Percentiles rank a stretch among this genome's conserved stretches.
phyloP scores from a whole-genome alignment of 257 asterid genomes.

The Leptodermis oblonga region DNA sequence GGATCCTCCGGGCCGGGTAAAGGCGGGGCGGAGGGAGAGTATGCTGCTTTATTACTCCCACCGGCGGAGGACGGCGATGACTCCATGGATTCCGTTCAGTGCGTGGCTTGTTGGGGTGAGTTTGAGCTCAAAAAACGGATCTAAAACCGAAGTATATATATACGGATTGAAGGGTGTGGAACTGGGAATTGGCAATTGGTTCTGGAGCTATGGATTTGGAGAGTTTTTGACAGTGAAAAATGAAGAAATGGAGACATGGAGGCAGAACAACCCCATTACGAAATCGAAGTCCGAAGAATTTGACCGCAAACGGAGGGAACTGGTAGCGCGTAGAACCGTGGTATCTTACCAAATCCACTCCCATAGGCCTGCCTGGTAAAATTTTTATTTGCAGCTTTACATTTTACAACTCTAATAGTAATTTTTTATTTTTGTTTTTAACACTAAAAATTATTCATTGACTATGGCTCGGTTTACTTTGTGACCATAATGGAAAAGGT shows the following conservation, averaged over 20 bases:
- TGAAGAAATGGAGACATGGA: background rate
- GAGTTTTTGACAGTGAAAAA: background rate
- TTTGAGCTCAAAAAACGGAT: background rate
- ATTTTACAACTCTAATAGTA: no score
- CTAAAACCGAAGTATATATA: background rate
- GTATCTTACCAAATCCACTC: background rate
- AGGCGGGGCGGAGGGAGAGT: slow-evolving; percentile 78
- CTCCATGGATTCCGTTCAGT: slow-evolving; percentile 4
- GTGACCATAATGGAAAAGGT: no score
- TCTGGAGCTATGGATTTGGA: no score
- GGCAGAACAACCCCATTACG: background rate
- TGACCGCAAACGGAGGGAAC: background rate
- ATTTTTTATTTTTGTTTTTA: no score
- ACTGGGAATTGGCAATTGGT: no score
- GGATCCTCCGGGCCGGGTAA: slow-evolving; percentile 39
- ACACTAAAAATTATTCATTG: no score
- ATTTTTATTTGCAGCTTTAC: no score
- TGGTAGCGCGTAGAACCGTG: background rate
- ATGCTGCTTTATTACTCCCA: slow-evolving; percentile 18
- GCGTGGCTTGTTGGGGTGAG: background rate
- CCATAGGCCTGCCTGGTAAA: background rate
- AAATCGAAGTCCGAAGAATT: no score
- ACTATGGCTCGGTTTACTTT: no score
- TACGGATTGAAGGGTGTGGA: no score
- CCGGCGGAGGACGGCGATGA: slow-evolving; percentile 1